Evolutionary conservation across 345 rosid genomes (phyloP).

Genomic region (Hevea brasiliensis): DNA sequence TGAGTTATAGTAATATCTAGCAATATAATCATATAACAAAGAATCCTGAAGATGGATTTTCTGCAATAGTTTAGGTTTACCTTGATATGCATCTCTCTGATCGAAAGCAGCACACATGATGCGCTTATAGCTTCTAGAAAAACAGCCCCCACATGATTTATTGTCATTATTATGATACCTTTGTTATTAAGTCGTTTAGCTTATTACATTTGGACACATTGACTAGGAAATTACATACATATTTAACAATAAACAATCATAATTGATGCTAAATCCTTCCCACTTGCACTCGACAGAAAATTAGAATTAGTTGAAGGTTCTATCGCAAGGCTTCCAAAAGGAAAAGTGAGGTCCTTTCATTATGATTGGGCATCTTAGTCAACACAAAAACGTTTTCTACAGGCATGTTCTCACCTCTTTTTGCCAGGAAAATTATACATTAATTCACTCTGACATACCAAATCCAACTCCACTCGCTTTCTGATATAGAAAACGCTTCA

Average conservation of each 20-base stretch:
- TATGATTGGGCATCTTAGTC: background rate
- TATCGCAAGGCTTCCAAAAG: background rate
- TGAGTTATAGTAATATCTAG: too few relatives aligned
- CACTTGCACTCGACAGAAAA: slow-evolving; percentile 17
- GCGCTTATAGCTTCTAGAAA: background rate
- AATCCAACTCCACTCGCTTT: slow-evolving; percentile 23
- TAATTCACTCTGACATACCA: background rate
- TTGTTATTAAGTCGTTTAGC: background rate
- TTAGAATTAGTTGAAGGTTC: slow-evolving; percentile 15
- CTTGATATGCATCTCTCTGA: too few relatives aligned
- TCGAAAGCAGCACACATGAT: background rate
- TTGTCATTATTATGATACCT: slow-evolving; percentile 14
- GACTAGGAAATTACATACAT: slow-evolving; percentile 2
- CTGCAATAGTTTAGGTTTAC: too few relatives aligned
- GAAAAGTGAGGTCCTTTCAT: slow-evolving; percentile 18
- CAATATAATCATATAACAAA: too few relatives aligned
- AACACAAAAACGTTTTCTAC: slow-evolving; percentile 1
- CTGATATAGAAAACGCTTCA: slow-evolving; percentile 35
- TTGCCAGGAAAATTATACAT: background rate
- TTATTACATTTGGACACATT: background rate
- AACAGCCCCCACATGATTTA: slow-evolving; percentile 27
- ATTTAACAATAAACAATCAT: background rate
- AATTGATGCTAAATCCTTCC: background rate
- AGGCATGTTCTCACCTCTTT: slow-evolving; percentile 1
- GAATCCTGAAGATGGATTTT: too few relatives aligned